Evolutionary conservation across 345 rosid species (phyloP).

Genomic region (Physaria fendleri): DNA sequence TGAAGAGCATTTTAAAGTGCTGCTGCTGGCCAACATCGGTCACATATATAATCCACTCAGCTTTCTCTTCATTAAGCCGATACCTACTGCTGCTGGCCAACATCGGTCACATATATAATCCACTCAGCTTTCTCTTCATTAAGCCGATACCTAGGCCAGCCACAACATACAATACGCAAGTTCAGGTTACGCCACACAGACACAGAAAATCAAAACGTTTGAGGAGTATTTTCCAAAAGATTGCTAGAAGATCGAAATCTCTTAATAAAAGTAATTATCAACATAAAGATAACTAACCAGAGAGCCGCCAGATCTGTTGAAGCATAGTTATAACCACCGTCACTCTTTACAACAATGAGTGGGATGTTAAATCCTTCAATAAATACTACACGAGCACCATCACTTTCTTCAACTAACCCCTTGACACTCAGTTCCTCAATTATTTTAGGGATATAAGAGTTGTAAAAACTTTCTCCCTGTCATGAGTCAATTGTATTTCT

Average conservation of each 20-base stretch:
- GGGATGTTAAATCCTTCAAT: constrained; percentile 73
- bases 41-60: constrained; percentile 82
- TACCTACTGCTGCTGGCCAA: too few species aligned
- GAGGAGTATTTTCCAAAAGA: not conserved
- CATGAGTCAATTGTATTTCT: constrained; percentile 10
- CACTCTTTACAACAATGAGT: constrained; percentile 80
- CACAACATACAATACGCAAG: not conserved
- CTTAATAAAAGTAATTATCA: too few species aligned
- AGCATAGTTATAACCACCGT: constrained; percentile 78
- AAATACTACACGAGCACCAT: constrained; percentile 88
- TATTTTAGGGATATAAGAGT: constrained; percentile 55
- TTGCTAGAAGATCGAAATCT: too few species aligned
- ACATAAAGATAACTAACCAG: constrained; percentile 43
- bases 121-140: constrained; percentile 82
- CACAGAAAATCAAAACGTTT: not conserved
- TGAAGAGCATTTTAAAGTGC: constrained; percentile 77
- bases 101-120: too few species aligned
- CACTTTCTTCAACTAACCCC: constrained; percentile 78
- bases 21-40: constrained; percentile 86
- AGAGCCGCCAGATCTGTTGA: constrained; percentile 82
- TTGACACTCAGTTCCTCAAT: constrained; percentile 45
- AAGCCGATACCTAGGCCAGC: constrained; percentile 59
- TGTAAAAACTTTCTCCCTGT: constrained; percentile 98
- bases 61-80: constrained; percentile 63
- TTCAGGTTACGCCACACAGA: not conserved